Percentiles rank a stretch among this genome's conserved stretches.
phyloP scores from a whole-genome alignment of 305 asterid genomes.

The Fraxinus paxiana region DNA sequence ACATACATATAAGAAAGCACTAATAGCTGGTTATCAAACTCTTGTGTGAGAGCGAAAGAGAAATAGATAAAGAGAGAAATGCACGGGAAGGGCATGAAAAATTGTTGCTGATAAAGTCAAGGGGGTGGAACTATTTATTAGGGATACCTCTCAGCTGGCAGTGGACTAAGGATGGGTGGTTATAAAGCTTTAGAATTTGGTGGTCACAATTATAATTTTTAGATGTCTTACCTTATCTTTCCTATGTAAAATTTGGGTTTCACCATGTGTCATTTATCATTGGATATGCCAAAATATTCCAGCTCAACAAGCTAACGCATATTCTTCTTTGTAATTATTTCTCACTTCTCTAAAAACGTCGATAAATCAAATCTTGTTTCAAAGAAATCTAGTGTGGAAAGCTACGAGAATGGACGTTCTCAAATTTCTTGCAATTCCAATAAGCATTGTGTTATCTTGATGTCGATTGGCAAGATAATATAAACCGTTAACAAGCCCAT shows the following conservation, averaged over 20 bases:
- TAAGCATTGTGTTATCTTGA: conserved; percentile 20
- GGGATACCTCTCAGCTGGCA: conserved; percentile 32
- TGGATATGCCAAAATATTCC: not conserved
- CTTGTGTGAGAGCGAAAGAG: not conserved
- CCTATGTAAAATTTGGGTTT: conserved; percentile 5
- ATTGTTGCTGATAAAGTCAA: conserved; percentile 50
- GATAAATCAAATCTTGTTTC: not conserved
- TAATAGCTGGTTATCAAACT: conserved; percentile 11
- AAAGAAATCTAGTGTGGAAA: not conserved
- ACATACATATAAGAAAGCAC: conserved; percentile 13
- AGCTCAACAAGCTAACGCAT: not conserved
- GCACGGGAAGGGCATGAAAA: conserved; percentile 40
- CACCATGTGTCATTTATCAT: not conserved
- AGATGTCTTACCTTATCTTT: conserved; percentile 27
- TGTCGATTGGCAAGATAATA: conserved; percentile 29
- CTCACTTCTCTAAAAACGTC: not conserved
- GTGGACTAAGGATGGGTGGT: conserved; percentile 50
- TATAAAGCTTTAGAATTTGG: conserved; percentile 36
- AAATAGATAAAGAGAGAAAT: conserved; percentile 22
- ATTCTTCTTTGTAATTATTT: not conserved
- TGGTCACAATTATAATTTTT: conserved; percentile 28
- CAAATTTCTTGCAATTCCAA: conserved; percentile 23
- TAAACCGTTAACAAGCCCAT: conserved; percentile 22
- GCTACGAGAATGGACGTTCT: not conserved
- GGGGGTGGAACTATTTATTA: conserved; percentile 37